Percentiles rank a stretch among this genome's conserved stretches.
These are phyloP conservation scores for Juglanconis sp. DNA, from an alignment of 2,329 filamentous ascomycete species.

Conservation along the genomic window DNA sequence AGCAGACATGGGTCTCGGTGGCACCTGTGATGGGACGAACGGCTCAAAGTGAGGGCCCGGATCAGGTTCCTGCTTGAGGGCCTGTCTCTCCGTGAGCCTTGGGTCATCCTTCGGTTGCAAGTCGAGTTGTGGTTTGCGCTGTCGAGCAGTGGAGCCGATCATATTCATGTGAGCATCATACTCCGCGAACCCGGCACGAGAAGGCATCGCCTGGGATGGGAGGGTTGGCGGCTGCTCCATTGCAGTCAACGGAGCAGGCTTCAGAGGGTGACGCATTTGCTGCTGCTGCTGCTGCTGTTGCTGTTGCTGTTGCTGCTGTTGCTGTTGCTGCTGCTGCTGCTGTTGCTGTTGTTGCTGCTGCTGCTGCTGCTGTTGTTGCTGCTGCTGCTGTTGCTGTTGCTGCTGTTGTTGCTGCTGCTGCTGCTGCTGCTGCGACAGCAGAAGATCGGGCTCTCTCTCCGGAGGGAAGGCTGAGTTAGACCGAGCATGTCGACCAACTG, in stretches of 20 bases:
- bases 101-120: slow-evolving; percentile 26
- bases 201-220: slow-evolving; percentile 30
- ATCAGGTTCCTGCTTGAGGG: slow-evolving; percentile 51
- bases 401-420: background rate
- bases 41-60: slow-evolving; percentile 43
- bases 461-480: slow-evolving; percentile 10
- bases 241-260: slow-evolving; percentile 28
- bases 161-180: slow-evolving; percentile 13
- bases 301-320: too few relatives aligned
- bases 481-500: slow-evolving; percentile 12
- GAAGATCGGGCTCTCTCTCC: slow-evolving; percentile 15
- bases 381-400: too few relatives aligned
- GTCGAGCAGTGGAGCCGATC: slow-evolving; percentile 25
- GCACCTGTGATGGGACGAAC: slow-evolving; percentile 37
- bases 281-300: slow-evolving; percentile 33
- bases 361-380: too few relatives aligned
- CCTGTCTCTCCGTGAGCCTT: slow-evolving; percentile 24
- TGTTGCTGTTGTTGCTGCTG: too few relatives aligned
- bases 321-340: too few relatives aligned
- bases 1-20: slow-evolving; percentile 26
- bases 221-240: slow-evolving; percentile 25
- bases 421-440: slow-evolving; percentile 14
- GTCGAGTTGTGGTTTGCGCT: slow-evolving; percentile 30
- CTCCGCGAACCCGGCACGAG: slow-evolving; percentile 21
- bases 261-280: slow-evolving; percentile 38